Evolutionary conservation across 2,329 filamentous ascomycete genomes (phyloP).

Genomic region (Sporothrix sp.): DNA sequence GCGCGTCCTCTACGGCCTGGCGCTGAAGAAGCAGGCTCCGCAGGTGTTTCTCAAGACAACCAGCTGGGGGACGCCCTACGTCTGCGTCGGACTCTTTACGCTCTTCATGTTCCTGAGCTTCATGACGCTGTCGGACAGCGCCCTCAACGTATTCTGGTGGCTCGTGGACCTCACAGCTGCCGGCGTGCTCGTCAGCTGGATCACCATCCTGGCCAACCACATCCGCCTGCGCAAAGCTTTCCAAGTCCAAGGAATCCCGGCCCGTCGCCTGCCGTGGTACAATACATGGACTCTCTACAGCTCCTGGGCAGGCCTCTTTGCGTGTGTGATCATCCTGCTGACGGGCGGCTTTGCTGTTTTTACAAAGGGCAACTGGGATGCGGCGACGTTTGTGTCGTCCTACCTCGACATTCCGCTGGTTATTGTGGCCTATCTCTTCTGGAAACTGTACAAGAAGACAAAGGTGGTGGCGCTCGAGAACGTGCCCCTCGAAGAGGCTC

Average conservation of each 20-base stretch:
- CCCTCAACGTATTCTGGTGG: slow-evolving; percentile 59
- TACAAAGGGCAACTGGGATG: slow-evolving; percentile 45
- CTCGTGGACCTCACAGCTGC: slow-evolving; percentile 61
- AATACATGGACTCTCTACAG: slow-evolving; percentile 49
- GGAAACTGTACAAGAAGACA: slow-evolving; percentile 15
- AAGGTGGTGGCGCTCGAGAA: background rate
- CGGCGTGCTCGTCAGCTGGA: slow-evolving; percentile 62
- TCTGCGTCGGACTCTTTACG: slow-evolving; percentile 34
- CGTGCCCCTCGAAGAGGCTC: slow-evolving; percentile 43
- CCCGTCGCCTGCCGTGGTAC: slow-evolving; percentile 47
- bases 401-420: slow-evolving; percentile 51
- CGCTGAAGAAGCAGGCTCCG: slow-evolving; percentile 49
- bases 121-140: slow-evolving; percentile 46
- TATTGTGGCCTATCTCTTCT: slow-evolving; percentile 19
- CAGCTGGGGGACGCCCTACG: slow-evolving; percentile 45
- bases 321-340: slow-evolving; percentile 45
- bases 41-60: slow-evolving; percentile 44
- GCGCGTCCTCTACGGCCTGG: slow-evolving; percentile 49
- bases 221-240: slow-evolving; percentile 47
- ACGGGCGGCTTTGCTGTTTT: slow-evolving; percentile 63
- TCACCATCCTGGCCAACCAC: slow-evolving; percentile 54
- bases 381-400: slow-evolving; percentile 50
- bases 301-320: slow-evolving; percentile 24
- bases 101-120: slow-evolving; percentile 49
- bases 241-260: slow-evolving; percentile 41